These are phyloP conservation scores for Fraxinus excelsior DNA, from an alignment of 257 asterid genomes.

Conservation along the genomic window DNA sequence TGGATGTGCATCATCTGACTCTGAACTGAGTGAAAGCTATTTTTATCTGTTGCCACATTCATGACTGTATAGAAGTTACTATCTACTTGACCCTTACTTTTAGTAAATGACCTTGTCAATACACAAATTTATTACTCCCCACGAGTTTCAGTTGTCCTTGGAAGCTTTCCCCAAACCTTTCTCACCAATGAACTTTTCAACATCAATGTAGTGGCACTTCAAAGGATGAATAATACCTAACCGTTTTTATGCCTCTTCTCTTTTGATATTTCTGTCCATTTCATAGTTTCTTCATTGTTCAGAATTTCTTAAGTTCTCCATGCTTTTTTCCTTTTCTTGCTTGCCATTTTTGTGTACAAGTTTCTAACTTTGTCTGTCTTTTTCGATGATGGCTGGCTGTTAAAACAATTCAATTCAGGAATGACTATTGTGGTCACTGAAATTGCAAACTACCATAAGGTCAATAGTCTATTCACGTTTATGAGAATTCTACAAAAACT, in stretches of 20 bases:
- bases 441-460: background rate
- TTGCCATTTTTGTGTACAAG: background rate
- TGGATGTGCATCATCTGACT: background rate
- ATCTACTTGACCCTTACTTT: background rate
- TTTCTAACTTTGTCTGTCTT: background rate
- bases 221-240: background rate
- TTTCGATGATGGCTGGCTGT: background rate
- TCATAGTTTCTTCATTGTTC: background rate
- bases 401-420: background rate
- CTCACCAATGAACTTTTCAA: background rate
- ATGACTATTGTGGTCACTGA: background rate
- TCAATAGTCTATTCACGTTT: background rate
- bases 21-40: too few species aligned
- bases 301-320: background rate
- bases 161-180: background rate
- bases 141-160: background rate
- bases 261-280: background rate
- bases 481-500: background rate
- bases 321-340: background rate
- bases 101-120: background rate
- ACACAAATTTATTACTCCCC: background rate
- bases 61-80: background rate
- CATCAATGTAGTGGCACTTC: background rate
- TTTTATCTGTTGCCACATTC: background rate
- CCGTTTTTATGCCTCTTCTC: background rate